Base-by-base conservation (phyloP, 2,329 filamentous ascomycete genomes). In the Periconia digitata region DNA sequence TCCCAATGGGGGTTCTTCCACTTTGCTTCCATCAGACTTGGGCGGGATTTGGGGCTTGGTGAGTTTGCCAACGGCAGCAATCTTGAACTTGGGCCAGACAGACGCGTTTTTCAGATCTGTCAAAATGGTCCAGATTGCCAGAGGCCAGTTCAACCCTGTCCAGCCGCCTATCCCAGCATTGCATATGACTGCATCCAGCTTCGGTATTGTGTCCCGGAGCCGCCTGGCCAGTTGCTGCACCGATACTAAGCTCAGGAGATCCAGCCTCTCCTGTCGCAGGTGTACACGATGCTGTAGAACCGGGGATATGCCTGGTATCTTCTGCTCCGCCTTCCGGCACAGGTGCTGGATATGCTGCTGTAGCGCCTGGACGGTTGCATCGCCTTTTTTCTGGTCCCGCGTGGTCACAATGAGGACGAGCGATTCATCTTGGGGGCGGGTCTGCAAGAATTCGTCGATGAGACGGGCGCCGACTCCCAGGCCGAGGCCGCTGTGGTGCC, bases 161-260 rank as follows among this genome's bases (percentile, higher is more conserved):
- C 90, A 96, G 2, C 90, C 91, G 18, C 91, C 90, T 34, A 92
- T 86, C 0, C 92, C 94, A 15, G 92, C 92, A 71, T 96, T 96
- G 67, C 89, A 86, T 32, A 97, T 78, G 18, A 94, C 78, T 2
- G 81, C 81, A 70, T 97, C 90, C 23, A 99, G 77, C 54, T 86
- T 84, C 1, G 89, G 85, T 35, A 90, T 76, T 17, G 72, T 72
- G 17, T 83, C 74, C 40, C 78, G 65, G 49, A 86, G 66, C 51
- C 75, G 72, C 51, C 76, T 72, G 35, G 79, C 74, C 27, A 86
- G 69, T 23, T 73, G 68, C 59, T 83, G 78, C 34, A 84, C 76
- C 29, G 80, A 82, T 51, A 76, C 68, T 10, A 86, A 70, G 49
- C 76, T 75, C 40, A 77, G 76, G 29, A 85, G 73, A 59, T 87